Evolutionary conservation across 805 yeast species (phyloP).

Genomic region (Candida anglica): DNA sequence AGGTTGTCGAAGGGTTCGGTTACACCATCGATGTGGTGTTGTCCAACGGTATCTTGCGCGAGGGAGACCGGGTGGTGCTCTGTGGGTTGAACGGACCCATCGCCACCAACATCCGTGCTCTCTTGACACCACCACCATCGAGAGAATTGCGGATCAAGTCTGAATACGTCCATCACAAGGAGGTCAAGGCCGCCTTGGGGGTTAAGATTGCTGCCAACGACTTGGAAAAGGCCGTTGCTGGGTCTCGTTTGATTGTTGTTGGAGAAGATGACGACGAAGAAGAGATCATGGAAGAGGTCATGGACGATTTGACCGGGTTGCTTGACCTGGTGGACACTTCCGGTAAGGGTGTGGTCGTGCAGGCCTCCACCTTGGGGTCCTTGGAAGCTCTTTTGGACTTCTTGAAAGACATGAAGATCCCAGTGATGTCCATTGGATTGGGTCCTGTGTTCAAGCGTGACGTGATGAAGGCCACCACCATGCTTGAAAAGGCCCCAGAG

Average conservation of each 20-base stretch:
- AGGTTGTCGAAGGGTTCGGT: conserved; percentile 98
- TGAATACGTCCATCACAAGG: conserved; percentile 94
- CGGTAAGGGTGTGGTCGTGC: conserved; percentile 97
- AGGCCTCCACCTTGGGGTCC: conserved; percentile 97
- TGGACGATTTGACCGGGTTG: conserved; percentile 95
- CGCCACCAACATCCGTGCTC: conserved; percentile 92
- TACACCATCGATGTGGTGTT: conserved; percentile 96
- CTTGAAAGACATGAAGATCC: conserved; percentile 97
- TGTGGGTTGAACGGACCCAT: conserved; percentile 99
- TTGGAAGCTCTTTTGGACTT: conserved; percentile 95
- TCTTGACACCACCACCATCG: conserved; percentile 95
- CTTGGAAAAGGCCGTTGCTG: conserved; percentile 97
- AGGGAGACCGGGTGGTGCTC: conserved; percentile 91
- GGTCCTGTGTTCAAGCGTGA: conserved; percentile 99
- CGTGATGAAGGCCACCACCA: conserved; percentile 94
- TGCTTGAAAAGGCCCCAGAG: conserved; percentile 96
- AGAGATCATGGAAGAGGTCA: conserved; percentile 94
- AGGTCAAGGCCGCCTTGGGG: conserved; percentile 98
- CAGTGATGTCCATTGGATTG: conserved; percentile 96
- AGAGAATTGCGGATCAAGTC: conserved; percentile 95
- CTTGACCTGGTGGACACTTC: conserved; percentile 91
- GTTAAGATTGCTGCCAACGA: conserved; percentile 98
- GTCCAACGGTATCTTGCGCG: conserved; percentile 92
- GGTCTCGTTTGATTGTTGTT: conserved; percentile 91
- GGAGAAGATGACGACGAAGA: conserved; percentile 98